phyloP scores from a whole-genome alignment of 208 protist species.

The Endotrypanum monterogeii region DNA sequence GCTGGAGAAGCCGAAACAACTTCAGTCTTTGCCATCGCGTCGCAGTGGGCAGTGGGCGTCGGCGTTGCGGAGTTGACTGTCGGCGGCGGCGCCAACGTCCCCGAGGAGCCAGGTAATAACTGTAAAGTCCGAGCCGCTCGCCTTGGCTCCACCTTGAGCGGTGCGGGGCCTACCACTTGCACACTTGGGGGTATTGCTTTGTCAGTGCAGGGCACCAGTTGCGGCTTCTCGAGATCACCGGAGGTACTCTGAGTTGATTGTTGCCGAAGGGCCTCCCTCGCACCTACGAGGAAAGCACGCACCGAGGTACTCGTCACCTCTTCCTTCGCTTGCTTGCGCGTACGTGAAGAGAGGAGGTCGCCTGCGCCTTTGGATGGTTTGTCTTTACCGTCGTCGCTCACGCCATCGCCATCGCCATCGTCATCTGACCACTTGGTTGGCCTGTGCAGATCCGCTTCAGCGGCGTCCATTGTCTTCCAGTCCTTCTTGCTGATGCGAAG shows the following conservation, averaged over 20 bases:
- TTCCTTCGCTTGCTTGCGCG: constrained; percentile 16
- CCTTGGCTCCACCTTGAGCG: background rate
- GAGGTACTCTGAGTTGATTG: background rate
- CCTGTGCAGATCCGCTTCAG: constrained; percentile 33
- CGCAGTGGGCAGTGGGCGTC: background rate
- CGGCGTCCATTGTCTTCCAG: constrained; percentile 61
- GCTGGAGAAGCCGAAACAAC: background rate
- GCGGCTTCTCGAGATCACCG: background rate
- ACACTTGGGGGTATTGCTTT: background rate
- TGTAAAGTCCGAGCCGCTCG: background rate
- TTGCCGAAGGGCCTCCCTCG: constrained; percentile 17
- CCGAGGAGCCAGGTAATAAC: background rate
- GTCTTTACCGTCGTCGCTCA: constrained; percentile 1
- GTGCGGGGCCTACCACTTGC: background rate
- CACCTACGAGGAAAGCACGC: constrained; percentile 6
- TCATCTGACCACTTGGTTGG: constrained; percentile 26
- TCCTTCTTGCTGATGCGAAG: constrained; percentile 39
- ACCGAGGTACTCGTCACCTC: constrained; percentile 19
- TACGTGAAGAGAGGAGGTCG: constrained; percentile 7
- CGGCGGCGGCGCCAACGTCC: background rate
- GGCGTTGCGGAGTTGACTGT: background rate
- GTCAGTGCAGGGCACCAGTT: background rate
- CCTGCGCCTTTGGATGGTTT: background rate
- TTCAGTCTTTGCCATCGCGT: background rate
- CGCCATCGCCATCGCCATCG: constrained; percentile 16